Evolutionary conservation across 1,284 basidiomycete genomes (phyloP).

Genomic region (Phylloporus sp.): DNA sequence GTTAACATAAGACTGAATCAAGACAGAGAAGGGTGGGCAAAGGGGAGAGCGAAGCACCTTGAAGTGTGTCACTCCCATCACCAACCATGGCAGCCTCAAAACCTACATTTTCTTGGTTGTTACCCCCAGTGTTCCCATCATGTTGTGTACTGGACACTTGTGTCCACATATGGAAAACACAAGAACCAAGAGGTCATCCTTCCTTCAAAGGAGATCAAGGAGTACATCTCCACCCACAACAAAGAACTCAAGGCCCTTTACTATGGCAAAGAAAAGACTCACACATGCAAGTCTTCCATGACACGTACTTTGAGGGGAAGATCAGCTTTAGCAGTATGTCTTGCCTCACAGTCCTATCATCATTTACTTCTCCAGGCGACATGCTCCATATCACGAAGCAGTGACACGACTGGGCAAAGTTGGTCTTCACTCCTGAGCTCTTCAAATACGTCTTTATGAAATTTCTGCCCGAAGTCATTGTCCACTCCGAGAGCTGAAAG

Average conservation of each 20-base stretch:
- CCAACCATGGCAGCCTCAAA: slow-evolving; percentile 81
- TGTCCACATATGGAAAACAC: slow-evolving; percentile 83
- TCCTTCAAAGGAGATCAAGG: slow-evolving; percentile 86
- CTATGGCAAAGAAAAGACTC: slow-evolving; percentile 88
- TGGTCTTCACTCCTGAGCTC: slow-evolving; percentile 85
- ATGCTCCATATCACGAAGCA: slow-evolving; percentile 94
- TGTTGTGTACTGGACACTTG: slow-evolving; percentile 92
- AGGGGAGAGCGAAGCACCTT: too few relatives aligned
- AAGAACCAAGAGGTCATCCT: slow-evolving; percentile 88
- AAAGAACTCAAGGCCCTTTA: slow-evolving; percentile 81
- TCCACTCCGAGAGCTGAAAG: slow-evolving; percentile 91
- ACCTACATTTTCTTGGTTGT: slow-evolving; percentile 86
- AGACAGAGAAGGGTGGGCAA: too few relatives aligned
- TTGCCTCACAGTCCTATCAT: slow-evolving; percentile 8
- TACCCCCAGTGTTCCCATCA: slow-evolving; percentile 79
- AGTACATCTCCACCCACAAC: slow-evolving; percentile 94
- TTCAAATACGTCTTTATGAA: slow-evolving; percentile 94
- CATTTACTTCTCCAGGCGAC: slow-evolving; percentile 67
- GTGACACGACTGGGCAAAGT: slow-evolving; percentile 94
- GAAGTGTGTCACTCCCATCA: slow-evolving; percentile 80
- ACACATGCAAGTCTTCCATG: slow-evolving; percentile 98
- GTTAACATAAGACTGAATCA: too few relatives aligned
- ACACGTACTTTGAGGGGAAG: slow-evolving; percentile 97
- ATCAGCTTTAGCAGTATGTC: slow-evolving; percentile 87
- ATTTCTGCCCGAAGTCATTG: slow-evolving; percentile 91